Percentiles rank a stretch among this genome's conserved stretches.
Evolutionary conservation across 1,139 yeast genomes (phyloP).

Genomic region (Candida glucosophila): DNA sequence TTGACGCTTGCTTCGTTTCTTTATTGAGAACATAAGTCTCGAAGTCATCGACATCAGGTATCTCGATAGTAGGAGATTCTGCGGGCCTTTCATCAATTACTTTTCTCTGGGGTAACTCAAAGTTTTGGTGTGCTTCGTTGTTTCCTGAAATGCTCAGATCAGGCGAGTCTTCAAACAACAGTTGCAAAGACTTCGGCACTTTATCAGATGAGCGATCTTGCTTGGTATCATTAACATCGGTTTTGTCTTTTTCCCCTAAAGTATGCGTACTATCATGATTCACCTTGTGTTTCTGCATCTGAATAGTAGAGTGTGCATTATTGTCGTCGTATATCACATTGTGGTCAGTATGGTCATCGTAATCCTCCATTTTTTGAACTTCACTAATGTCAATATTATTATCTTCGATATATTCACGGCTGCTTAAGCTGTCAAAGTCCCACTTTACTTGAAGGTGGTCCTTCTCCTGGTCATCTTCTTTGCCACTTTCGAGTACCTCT

Average conservation of each 20-base stretch:
- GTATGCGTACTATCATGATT: background rate
- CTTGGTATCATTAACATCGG: constrained; percentile 4
- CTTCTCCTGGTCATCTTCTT: constrained; percentile 10
- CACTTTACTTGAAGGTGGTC: constrained; percentile 60
- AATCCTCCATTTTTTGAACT: constrained; percentile 24
- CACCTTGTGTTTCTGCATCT: constrained; percentile 1
- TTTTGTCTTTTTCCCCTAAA: constrained; percentile 7
- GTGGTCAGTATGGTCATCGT: constrained; percentile 27
- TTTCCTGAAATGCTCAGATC: constrained; percentile 8
- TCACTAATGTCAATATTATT: constrained; percentile 49
- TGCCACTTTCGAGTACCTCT: constrained; percentile 12
- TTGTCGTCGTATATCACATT: constrained; percentile 20
- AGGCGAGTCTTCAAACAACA: constrained; percentile 48
- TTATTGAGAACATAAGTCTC: constrained; percentile 1
- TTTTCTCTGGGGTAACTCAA: constrained; percentile 3
- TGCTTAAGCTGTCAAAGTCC: constrained; percentile 77
- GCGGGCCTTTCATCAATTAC: background rate
- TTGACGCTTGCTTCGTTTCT: constrained; percentile 12
- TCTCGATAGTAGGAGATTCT: constrained; percentile 40
- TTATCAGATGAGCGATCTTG: constrained; percentile 17
- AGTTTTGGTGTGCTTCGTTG: constrained; percentile 8
- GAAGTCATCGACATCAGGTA: constrained; percentile 34
- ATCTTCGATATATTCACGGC: constrained; percentile 63
- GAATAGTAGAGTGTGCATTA: constrained; percentile 7
- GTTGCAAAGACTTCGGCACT: constrained; percentile 66